These are phyloP conservation scores for Trichophyton benhamiae DNA, from an alignment of 2,329 filamentous ascomycete species.

Conservation along the genomic window DNA sequence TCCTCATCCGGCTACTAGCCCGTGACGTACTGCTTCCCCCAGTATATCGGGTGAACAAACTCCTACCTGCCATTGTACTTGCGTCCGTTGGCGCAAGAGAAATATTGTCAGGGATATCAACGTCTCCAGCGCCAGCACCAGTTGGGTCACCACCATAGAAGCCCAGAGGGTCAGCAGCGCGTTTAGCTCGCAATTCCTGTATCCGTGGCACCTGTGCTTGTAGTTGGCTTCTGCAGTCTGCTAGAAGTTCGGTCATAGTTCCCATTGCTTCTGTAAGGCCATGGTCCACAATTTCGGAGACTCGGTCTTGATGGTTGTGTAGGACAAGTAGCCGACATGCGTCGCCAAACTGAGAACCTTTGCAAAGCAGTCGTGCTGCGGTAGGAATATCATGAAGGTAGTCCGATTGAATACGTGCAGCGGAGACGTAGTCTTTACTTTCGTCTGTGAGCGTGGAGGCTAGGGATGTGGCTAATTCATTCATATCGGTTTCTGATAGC, in stretches of 20 bases:
- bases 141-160: constrained; percentile 72
- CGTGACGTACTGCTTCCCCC: constrained; percentile 50
- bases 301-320: constrained; percentile 47
- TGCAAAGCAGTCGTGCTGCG: constrained; percentile 69
- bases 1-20: constrained; percentile 64
- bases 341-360: constrained; percentile 74
- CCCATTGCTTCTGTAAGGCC: constrained; percentile 71
- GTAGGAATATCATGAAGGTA: constrained; percentile 61
- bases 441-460: constrained; percentile 65
- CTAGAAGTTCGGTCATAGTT: constrained; percentile 76
- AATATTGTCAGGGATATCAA: constrained; percentile 79
- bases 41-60: constrained; percentile 86
- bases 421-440: constrained; percentile 68
- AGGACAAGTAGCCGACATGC: constrained; percentile 67
- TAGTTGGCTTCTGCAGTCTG: constrained; percentile 81
- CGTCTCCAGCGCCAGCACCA: constrained; percentile 41
- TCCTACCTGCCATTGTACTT: constrained; percentile 63
- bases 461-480: constrained; percentile 58
- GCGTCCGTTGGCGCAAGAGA: constrained; percentile 78
- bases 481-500: constrained; percentile 48
- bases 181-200: constrained; percentile 66
- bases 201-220: constrained; percentile 76
- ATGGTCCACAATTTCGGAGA: constrained; percentile 58
- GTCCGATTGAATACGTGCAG: constrained; percentile 68
- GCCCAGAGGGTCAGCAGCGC: constrained; percentile 69